Evolutionary conservation across 768 basidiomycete species (phyloP), one percentile per base, ranked within the genome.

Genomic region (Tylopilus rubrobrunneus): DNA sequence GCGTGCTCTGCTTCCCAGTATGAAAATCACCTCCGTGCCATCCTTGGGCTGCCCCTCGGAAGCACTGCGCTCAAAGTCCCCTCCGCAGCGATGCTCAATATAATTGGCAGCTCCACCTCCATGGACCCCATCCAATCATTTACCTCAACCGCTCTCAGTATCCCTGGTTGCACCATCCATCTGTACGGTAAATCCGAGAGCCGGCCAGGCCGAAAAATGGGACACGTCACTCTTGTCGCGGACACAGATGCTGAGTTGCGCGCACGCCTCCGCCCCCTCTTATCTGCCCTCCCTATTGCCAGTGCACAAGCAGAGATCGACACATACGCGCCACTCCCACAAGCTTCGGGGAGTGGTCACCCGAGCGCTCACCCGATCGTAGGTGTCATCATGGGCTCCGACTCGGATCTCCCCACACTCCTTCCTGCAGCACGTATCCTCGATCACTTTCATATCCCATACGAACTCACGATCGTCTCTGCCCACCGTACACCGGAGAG

Each of bases 371-470:
- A 82, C 48, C 94, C 96, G 7, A 78, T 98, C 11, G 90, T 98
- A 0, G 88, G 90, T 1, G 80, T 99, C 55, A 94, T 99, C 68
- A 99, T 98, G 97, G 97, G 97, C 17, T 96, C 93, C 10, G 96
- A 98, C 71, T 98, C 96, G 14, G 97, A 99, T 68, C 75, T 99
- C n/a, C 90, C 92, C 0, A 84, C 86, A 19, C 94, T 99, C 87
- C 78, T 90, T 15, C 87, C 93, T 6, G 92, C 90, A 15, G 89
- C 96, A 0, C 83, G 78, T 42, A 85, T 97, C 52, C 81, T 98
- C 19, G 86, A 90, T 61, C 73, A 73, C n/a, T 97, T 98, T 71
- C 62, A 67, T 9, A 74, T 98, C 21, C 92, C 96, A 0, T 97
- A 90, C 73, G 96, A 99, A 67, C 75, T 99, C 10, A 92, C 92